Percentiles rank a stretch among this genome's conserved stretches.
These are phyloP conservation scores for Cystobasidium onofrii DNA, from an alignment of 768 basidiomycete genomes.

Conservation along the genomic window DNA sequence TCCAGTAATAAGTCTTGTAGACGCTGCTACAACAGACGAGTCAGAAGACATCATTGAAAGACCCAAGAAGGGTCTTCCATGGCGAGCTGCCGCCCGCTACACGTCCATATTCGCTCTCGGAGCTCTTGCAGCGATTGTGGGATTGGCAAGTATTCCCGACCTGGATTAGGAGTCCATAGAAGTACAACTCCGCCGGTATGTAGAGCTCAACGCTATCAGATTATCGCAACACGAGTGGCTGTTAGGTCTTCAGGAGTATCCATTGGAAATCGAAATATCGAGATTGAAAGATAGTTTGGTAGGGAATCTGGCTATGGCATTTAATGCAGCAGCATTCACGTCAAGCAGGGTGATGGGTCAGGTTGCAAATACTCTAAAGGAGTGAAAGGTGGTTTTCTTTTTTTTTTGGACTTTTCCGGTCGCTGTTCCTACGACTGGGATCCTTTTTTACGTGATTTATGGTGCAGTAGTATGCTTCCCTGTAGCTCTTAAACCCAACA, in stretches of 20 bases:
- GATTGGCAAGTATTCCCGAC: neutral
- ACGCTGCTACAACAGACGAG: no score
- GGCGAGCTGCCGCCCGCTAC: neutral
- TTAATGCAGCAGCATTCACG: neutral
- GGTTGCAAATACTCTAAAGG: neutral
- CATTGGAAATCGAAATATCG: neutral
- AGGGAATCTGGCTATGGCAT: neutral
- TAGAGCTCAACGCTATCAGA: neutral
- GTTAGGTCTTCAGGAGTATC: neutral
- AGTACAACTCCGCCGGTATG: neutral
- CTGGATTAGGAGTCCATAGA: conserved; percentile 5
- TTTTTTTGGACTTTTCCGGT: no score
- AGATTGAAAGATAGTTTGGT: neutral
- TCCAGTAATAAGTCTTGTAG: neutral
- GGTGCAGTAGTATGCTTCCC: neutral
- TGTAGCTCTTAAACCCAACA: neutral
- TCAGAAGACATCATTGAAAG: neutral
- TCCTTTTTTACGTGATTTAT: no score
- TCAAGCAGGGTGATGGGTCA: neutral
- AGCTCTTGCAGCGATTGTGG: neutral
- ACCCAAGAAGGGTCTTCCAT: conserved; percentile 2
- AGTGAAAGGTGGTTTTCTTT: no score
- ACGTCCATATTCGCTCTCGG: neutral
- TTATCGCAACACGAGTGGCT: neutral
- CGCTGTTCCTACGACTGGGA: no score